Evolutionary conservation across 2,329 filamentous ascomycete genomes (phyloP).

Genomic region (Cercospora beticola): DNA sequence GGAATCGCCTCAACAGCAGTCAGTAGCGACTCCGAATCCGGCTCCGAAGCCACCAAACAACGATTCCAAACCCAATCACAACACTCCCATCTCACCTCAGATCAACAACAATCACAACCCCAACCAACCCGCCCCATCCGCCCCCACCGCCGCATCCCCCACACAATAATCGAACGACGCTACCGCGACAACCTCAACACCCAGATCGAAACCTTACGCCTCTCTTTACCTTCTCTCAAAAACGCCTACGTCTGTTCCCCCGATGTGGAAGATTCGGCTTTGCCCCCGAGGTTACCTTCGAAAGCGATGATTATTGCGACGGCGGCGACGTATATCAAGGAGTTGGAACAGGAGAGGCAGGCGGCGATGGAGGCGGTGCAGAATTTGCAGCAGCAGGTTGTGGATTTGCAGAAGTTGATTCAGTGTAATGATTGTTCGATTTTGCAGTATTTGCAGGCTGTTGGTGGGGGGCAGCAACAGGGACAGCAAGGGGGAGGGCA

Average conservation of each 20-base stretch:
- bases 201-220: slow-evolving; percentile 45
- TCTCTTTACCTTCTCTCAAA: slow-evolving; percentile 43
- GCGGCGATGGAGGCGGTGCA: slow-evolving; percentile 42
- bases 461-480: slow-evolving; percentile 12
- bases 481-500: neutral
- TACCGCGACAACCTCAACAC: slow-evolving; percentile 50
- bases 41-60: slow-evolving; percentile 17
- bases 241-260: slow-evolving; percentile 40
- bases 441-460: slow-evolving; percentile 28
- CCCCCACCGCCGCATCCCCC: slow-evolving; percentile 32
- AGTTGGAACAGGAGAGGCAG: slow-evolving; percentile 46
- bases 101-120: neutral
- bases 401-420: slow-evolving; percentile 46
- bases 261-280: slow-evolving; percentile 46
- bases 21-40: slow-evolving; percentile 24
- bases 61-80: neutral
- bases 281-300: slow-evolving; percentile 42
- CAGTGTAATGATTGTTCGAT: slow-evolving; percentile 48
- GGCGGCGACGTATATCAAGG: slow-evolving; percentile 49
- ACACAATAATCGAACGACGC: slow-evolving; percentile 50
- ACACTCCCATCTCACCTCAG: neutral
- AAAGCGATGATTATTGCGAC: slow-evolving; percentile 50
- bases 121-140: slow-evolving; percentile 15
- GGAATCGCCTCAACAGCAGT: slow-evolving; percentile 19
- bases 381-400: slow-evolving; percentile 41